Percentiles rank a stretch among this genome's conserved stretches.
Conservation (phyloP, 305 asterid species). For the Rubia occidens region DNA sequence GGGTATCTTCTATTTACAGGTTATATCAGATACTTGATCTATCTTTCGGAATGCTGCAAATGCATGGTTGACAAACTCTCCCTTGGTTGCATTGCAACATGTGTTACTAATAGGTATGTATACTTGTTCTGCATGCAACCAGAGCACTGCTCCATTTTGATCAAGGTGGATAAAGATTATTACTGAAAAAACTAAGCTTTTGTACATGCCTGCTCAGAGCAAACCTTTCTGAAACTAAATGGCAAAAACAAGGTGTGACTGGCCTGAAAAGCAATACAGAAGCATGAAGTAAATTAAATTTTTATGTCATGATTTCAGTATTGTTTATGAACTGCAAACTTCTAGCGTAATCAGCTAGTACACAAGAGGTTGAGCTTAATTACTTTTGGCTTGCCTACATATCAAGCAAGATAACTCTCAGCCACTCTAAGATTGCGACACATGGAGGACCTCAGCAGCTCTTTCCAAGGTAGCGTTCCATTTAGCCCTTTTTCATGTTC, state of each 20-base stretch:
- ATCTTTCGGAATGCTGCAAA: too few species aligned
- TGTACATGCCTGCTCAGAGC: neutral
- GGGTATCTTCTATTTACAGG: neutral
- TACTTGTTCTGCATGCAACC: neutral
- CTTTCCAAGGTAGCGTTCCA: neutral
- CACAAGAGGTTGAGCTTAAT: too few species aligned
- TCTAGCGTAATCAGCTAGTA: neutral
- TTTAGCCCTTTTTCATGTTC: neutral
- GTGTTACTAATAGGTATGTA: neutral
- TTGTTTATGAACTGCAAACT: too few species aligned
- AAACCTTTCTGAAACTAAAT: neutral
- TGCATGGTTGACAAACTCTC: too few species aligned
- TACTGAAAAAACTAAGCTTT: neutral
- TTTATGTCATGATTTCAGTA: neutral
- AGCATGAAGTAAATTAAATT: neutral
- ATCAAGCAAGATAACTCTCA: neutral
- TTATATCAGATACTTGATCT: too few species aligned
- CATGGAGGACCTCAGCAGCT: too few species aligned
- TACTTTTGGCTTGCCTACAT: neutral
- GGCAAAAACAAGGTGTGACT: neutral
- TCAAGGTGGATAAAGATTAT: neutral
- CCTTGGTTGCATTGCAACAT: too few species aligned
- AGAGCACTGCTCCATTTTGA: neutral
- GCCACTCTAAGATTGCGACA: neutral
- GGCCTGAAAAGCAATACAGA: neutral